Base-by-base conservation (phyloP, 257 asterid species). In the Solanum medicagineum region DNA sequence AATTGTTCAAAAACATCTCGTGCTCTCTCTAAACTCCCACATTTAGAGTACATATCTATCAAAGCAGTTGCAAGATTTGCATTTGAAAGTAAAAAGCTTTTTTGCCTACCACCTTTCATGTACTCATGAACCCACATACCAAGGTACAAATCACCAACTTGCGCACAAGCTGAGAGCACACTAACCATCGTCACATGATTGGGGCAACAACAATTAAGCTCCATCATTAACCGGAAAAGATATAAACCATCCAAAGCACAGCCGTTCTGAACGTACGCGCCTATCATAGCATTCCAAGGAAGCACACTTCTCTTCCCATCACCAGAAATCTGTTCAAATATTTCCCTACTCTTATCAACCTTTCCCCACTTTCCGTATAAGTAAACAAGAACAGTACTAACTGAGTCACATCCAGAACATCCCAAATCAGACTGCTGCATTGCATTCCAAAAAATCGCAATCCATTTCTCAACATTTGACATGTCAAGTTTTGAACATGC, bases 101-200 rank as follows among this genome's bases (percentile, higher is more conserved):
- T 87, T 10, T 86, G 89, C 49, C 97, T 92, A 77, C 84, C 81
- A 15, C 70, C 89, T 87, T 86, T 89, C 91, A 94, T 86, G 88
- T 91, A 91, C 13, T 90, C 90, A 40, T 93, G 98, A 81, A 93
- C 90, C 94, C 93, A 93, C 26, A 56, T 81, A 19, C 98, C 98
- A 19, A 93, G 93, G 57, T 90, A 89, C 66, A 93, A 84, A 84
- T 93, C 95, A 36, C 98, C 97, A 13, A 93, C 84, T 80, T 93
- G 94, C 55, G 98, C 93, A 85, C 98, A 93, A 85, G 95, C 97
- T 16, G 97, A 92, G 83, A 95, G 95, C 66, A 91, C 92, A 17
- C 86, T 90, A 14, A 95, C 98, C 95, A 95, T 93, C 2, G 98
- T 92, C 40, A 95, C 94, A 55, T 93, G 98, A 87, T 95, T 95